Conservation (phyloP, 495 filamentous ascomycete species). For the Podospora tetraspora region DNA sequence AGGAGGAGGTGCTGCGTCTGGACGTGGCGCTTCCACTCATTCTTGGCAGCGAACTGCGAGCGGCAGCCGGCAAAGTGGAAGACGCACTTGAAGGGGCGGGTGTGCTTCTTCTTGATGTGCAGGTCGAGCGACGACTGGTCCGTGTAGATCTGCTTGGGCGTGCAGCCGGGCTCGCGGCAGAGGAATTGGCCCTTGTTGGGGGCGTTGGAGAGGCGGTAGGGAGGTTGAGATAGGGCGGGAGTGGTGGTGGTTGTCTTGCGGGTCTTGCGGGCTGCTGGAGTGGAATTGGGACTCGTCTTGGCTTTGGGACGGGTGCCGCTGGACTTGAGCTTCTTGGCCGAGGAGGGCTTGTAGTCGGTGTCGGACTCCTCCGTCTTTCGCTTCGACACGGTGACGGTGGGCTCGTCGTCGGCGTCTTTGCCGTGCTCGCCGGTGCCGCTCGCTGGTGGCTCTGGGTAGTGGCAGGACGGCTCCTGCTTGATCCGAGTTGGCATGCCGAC, state of each 20-base stretch:
- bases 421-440: slow-evolving; percentile 1
- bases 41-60: slow-evolving; percentile 76
- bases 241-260: not conserved
- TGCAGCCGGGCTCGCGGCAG: slow-evolving; percentile 18
- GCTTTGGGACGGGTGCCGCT: not conserved
- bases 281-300: not conserved
- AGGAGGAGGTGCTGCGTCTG: slow-evolving; percentile 73
- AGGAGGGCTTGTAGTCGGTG: not conserved
- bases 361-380: slow-evolving; percentile 2
- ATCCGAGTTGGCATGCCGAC: slow-evolving; percentile 14
- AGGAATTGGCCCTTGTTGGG: slow-evolving; percentile 6
- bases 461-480: slow-evolving; percentile 32
- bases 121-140: slow-evolving; percentile 37
- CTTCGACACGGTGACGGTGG: slow-evolving; percentile 15
- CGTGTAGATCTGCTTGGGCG: slow-evolving; percentile 34
- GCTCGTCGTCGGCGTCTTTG: slow-evolving; percentile 22
- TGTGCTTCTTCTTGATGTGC: slow-evolving; percentile 49
- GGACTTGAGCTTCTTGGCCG: slow-evolving; percentile 3
- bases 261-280: not conserved
- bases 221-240: not conserved
- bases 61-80: slow-evolving; percentile 70
- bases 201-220: not conserved
- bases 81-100: slow-evolving; percentile 70
- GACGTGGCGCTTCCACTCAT: slow-evolving; percentile 93
- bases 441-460: slow-evolving; percentile 13